phyloP scores from a whole-genome alignment of 2,329 filamentous ascomycete genomes.

The Sporothrix humicola region DNA sequence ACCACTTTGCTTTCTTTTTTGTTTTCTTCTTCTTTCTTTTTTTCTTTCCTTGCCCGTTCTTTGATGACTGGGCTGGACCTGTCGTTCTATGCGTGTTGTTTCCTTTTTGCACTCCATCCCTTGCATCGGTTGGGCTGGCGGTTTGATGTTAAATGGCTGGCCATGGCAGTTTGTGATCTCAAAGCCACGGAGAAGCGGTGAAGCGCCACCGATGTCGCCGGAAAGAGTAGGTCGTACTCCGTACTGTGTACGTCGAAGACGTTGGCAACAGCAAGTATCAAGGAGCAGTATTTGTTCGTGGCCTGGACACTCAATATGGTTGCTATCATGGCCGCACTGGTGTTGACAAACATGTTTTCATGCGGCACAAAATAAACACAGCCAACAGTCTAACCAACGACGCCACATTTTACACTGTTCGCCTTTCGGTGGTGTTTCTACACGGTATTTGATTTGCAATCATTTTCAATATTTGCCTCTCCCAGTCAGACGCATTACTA shows the following conservation, averaged over 20 bases:
- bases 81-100: neutral
- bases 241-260: neutral
- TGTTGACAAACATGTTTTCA: neutral
- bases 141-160: too few species aligned
- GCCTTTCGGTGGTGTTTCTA: neutral
- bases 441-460: neutral
- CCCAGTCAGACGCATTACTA: neutral
- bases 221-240: neutral
- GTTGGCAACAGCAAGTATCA: neutral
- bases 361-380: slow-evolving; percentile 12
- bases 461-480: neutral
- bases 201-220: neutral
- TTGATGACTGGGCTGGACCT: too few species aligned
- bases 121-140: neutral
- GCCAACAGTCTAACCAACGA: neutral
- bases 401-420: neutral
- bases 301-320: neutral
- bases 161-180: neutral
- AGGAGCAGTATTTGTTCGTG: neutral
- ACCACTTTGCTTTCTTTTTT: slow-evolving; percentile 1
- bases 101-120: slow-evolving; percentile 10
- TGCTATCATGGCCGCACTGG: neutral
- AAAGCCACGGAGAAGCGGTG: neutral
- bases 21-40: neutral
- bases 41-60: neutral